Evolutionary conservation across 1,284 basidiomycete genomes (phyloP).

Genomic region (Cerrena zonata): DNA sequence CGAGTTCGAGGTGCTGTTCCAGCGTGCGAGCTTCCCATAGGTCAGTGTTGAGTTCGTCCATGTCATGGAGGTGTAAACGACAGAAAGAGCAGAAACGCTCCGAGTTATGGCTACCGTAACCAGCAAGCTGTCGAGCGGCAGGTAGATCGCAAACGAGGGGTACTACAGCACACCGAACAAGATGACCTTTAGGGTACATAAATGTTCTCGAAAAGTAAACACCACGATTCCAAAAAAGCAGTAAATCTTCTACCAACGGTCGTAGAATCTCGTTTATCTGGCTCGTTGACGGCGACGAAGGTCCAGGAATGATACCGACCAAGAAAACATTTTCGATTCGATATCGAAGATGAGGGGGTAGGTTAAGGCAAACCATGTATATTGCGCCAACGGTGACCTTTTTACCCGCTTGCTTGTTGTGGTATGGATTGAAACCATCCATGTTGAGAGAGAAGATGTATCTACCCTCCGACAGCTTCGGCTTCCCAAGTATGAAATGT

Average conservation of each 20-base stretch:
- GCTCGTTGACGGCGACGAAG: constrained; percentile 11
- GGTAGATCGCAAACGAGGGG: constrained; percentile 3
- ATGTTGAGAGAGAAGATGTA: constrained; percentile 22
- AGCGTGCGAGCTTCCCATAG: background rate
- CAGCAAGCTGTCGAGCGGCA: background rate
- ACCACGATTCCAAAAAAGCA: constrained; percentile 14
- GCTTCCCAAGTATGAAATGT: constrained; percentile 9
- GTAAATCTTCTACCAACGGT: constrained; percentile 19
- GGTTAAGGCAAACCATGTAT: constrained; percentile 16
- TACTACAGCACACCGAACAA: background rate
- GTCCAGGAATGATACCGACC: constrained; percentile 18
- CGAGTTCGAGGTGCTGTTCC: background rate
- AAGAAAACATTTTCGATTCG: constrained; percentile 22
- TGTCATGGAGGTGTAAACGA: background rate
- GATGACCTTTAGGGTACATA: constrained; percentile 1
- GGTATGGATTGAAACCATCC: constrained; percentile 26
- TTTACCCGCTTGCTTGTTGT: constrained; percentile 23
- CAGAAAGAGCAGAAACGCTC: constrained; percentile 2
- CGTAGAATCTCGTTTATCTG: constrained; percentile 19
- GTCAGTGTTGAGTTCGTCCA: background rate
- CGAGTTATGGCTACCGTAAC: background rate
- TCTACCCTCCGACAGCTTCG: background rate
- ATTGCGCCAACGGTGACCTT: constrained; percentile 12
- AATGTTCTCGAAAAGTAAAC: constrained; percentile 11
- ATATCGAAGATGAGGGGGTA: constrained; percentile 20